Evolutionary conservation across 2,329 filamentous ascomycete genomes (phyloP).

Genomic region (Oidium heveae): DNA sequence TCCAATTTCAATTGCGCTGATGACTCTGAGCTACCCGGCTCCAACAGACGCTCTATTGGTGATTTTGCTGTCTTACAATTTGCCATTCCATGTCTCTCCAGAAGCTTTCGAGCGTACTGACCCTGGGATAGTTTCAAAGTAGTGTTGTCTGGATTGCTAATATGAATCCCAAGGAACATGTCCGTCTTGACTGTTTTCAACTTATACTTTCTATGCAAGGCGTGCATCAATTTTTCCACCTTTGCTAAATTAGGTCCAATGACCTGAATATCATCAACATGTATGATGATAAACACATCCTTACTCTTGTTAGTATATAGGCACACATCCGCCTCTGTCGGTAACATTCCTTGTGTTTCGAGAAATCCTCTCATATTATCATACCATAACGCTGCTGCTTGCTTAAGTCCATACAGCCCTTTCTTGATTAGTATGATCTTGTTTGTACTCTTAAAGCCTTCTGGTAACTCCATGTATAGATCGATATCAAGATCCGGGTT

Average conservation of each 20-base stretch:
- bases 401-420: background rate
- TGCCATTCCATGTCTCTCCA: no score
- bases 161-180: no score
- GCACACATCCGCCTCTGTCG: background rate
- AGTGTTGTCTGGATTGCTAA: no score
- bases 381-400: background rate
- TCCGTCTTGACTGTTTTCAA: background rate
- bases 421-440: no score
- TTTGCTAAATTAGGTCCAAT: background rate
- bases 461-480: background rate
- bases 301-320: background rate
- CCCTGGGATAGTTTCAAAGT: no score
- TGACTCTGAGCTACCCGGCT: no score
- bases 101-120: no score
- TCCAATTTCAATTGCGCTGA: no score
- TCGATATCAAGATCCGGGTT: background rate
- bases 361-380: background rate
- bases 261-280: background rate
- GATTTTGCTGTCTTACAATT: no score
- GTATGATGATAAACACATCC: background rate
- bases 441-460: no score
- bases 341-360: no score
- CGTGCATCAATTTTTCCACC: background rate
- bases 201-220: background rate
- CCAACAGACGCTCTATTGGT: no score